Conservation (phyloP, 176 grass and related monocot genomes). For the Carex myosuroides region DNA sequence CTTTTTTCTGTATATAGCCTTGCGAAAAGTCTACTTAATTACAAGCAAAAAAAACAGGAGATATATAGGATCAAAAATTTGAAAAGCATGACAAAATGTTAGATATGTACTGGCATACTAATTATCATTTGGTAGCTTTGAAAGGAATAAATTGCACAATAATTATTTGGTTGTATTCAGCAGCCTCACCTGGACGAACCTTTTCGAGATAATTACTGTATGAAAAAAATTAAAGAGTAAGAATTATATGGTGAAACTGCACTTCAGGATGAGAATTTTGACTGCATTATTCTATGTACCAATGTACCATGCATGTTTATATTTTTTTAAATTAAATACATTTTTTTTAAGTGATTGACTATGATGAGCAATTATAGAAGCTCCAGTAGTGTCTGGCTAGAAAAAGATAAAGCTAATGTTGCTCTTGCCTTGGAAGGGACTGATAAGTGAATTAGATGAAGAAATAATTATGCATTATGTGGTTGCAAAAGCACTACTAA, state of each 20-base stretch:
- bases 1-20: not conserved
- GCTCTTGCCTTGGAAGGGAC: not conserved
- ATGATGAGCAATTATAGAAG: conserved; percentile 1
- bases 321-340: not conserved
- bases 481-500: not conserved
- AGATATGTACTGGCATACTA: not conserved
- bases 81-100: not conserved
- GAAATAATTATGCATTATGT: not conserved
- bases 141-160: not conserved
- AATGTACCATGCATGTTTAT: not conserved
- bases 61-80: not conserved
- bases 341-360: not conserved
- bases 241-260: not conserved
- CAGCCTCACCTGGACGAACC: not conserved
- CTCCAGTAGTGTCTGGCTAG: not conserved
- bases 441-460: not conserved
- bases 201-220: not conserved
- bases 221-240: not conserved
- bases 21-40: not conserved
- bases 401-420: not conserved
- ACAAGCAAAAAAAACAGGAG: not conserved
- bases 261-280: not conserved
- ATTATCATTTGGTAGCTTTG: not conserved
- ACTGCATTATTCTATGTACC: not conserved
- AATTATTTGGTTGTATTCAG: not conserved